Evolutionary conservation across 192 early-diverging fungal species (phyloP), one percentile per base, ranked within the genome.

Genomic region (Gonapodya prolifera): DNA sequence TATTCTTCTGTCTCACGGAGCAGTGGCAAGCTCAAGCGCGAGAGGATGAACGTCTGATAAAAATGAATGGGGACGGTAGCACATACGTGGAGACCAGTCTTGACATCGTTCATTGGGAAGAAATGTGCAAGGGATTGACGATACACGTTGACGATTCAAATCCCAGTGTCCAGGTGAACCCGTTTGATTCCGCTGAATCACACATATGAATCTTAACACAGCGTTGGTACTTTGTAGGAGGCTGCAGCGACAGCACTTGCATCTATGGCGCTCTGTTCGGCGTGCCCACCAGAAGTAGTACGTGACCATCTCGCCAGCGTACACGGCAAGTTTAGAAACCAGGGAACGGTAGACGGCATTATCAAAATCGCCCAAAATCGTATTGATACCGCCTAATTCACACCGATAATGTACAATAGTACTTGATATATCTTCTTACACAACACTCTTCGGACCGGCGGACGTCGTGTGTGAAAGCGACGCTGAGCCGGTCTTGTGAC

Each of bases 61-160:
- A n/a, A 1, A 70, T 74, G 74, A 35, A 81, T 77, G 29, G 2
- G 77, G 32, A 74, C 75, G 34, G 69, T 74, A 82, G 76, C 30
- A 0, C 61, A 69, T 45, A 79, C 34, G 73, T 86, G 1, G 88
- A 87, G 77, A 76, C 83, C 30, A 35, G 80, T 34, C 70, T 89
- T 74, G 87, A 89, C 69, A 74, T 78, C 34, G 83, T 84, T 2
- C 88, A 89, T 78, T 86, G 84, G 82, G 69, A 79, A 23, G 81
- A 81, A 35, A 85, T 89, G 2, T 35, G 88, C 23, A 85, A 89
- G 78, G 83, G 83, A n/a, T 32, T 87, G 34, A 34, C 78, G 28
- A 80, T 89, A n/a, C 88, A 89, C 75, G 81, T 89, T 75, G 88
- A 89, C 81, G 88, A 89, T 77, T 34, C 81, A 1, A 89, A 85